Evolutionary conservation across 2,329 filamentous ascomycete genomes (phyloP).

Genomic region (Fusarium irregulare): DNA sequence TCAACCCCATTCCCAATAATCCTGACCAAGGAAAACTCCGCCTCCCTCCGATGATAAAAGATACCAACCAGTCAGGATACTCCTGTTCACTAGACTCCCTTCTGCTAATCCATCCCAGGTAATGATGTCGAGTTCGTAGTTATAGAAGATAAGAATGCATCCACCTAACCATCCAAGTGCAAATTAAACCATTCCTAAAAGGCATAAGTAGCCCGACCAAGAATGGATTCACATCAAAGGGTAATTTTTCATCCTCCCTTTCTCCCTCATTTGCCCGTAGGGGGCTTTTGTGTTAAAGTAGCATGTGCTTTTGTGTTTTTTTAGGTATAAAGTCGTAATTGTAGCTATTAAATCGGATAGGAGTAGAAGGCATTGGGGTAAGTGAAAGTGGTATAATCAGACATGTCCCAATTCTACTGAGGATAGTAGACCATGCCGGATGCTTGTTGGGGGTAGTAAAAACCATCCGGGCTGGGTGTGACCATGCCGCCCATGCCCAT

Average conservation of each 20-base stretch:
- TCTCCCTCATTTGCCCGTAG: slow-evolving; percentile 9
- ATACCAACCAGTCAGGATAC: slow-evolving; percentile 36
- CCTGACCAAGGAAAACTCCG: slow-evolving; percentile 27
- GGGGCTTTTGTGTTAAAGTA: slow-evolving; percentile 35
- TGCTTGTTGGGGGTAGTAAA: slow-evolving; percentile 73
- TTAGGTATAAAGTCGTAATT: slow-evolving; percentile 44
- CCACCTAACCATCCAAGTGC: slow-evolving; percentile 30
- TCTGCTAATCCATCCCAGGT: slow-evolving; percentile 37
- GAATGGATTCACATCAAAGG: slow-evolving; percentile 13
- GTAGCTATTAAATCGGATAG: slow-evolving; percentile 51
- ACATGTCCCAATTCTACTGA: slow-evolving; percentile 58
- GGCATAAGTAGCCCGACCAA: not conserved
- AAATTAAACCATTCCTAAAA: slow-evolving; percentile 11
- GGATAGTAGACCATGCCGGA: slow-evolving; percentile 71
- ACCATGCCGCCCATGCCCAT: slow-evolving; percentile 85
- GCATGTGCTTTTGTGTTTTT: slow-evolving; percentile 44
- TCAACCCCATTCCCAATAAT: slow-evolving; percentile 9
- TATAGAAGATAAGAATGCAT: slow-evolving; percentile 32
- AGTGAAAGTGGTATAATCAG: slow-evolving; percentile 36
- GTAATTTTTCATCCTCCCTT: slow-evolving; percentile 3
- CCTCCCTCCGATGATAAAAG: slow-evolving; percentile 30
- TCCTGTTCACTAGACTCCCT: slow-evolving; percentile 30
- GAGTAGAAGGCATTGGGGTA: slow-evolving; percentile 42
- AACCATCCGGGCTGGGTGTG: slow-evolving; percentile 74
- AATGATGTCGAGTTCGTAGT: slow-evolving; percentile 31